phyloP scores from a whole-genome alignment of 2,329 filamentous ascomycete species.

The Fusarium sororula region DNA sequence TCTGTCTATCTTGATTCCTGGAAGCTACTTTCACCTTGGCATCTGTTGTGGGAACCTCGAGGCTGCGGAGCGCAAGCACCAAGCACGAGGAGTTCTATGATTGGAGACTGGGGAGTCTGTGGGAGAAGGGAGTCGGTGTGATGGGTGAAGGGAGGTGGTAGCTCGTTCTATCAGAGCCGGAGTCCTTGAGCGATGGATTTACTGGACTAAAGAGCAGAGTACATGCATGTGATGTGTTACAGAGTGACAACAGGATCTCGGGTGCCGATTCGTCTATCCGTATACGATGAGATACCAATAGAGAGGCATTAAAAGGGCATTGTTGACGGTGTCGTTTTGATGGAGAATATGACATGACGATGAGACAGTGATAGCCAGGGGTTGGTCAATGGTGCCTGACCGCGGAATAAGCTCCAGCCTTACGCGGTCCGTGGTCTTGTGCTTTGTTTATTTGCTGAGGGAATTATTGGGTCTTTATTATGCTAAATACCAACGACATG shows the following conservation, averaged over 20 bases:
- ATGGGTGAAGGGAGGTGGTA: slow-evolving; percentile 7
- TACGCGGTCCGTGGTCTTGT: neutral
- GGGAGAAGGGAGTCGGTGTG: slow-evolving; percentile 32
- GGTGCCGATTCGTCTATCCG: slow-evolving; percentile 8
- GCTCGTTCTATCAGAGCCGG: slow-evolving; percentile 72
- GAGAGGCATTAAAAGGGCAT: slow-evolving; percentile 8
- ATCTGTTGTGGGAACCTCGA: slow-evolving; percentile 3
- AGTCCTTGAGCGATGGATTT: slow-evolving; percentile 66
- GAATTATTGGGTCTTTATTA: slow-evolving; percentile 19
- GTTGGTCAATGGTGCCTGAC: slow-evolving; percentile 25
- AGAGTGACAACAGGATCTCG: neutral
- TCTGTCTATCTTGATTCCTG: neutral
- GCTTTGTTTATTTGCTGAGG: slow-evolving; percentile 16
- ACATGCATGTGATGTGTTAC: slow-evolving; percentile 51
- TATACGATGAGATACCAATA: neutral
- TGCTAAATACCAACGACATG: slow-evolving; percentile 7
- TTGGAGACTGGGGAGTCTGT: neutral
- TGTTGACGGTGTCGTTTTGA: neutral
- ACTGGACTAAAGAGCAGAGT: slow-evolving; percentile 71
- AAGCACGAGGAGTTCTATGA: slow-evolving; percentile 33
- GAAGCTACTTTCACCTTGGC: neutral
- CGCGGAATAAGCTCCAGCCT: slow-evolving; percentile 2
- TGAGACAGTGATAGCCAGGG: neutral
- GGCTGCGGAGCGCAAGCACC: slow-evolving; percentile 46
- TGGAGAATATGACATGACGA: slow-evolving; percentile 1